Percentiles rank a stretch among this genome's conserved stretches.
These are phyloP conservation scores for Goffeauzyma gilvescens DNA, from an alignment of 768 basidiomycete genomes.

Conservation along the genomic window DNA sequence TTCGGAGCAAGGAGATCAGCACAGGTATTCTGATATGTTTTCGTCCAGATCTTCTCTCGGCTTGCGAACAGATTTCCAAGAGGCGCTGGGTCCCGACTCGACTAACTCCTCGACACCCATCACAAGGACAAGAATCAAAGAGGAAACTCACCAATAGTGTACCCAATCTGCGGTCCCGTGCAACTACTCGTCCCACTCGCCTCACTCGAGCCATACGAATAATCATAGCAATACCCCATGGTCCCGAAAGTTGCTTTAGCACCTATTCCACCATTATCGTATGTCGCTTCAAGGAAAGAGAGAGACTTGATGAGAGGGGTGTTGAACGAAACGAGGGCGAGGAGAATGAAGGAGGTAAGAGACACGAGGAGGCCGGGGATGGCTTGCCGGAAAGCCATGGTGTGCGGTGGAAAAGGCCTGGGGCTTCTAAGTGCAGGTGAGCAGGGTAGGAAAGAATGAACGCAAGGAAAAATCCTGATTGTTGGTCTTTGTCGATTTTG, in stretches of 20 bases:
- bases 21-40: no score
- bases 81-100: no score
- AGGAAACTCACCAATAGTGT: slow-evolving; percentile 54
- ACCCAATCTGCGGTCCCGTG: slow-evolving; percentile 64
- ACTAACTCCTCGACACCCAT: no score
- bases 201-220: slow-evolving; percentile 33
- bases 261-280: slow-evolving; percentile 18
- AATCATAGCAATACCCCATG: slow-evolving; percentile 63
- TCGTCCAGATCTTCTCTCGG: neutral
- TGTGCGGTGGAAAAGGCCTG: no score
- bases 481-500: no score
- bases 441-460: no score
- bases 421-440: no score
- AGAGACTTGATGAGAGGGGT: slow-evolving; percentile 76
- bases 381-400: slow-evolving; percentile 47
- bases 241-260: slow-evolving; percentile 70
- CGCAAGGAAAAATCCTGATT: no score
- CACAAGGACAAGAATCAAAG: slow-evolving; percentile 1
- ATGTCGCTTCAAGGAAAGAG: slow-evolving; percentile 49
- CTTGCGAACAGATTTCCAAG: no score
- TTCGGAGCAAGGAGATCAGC: neutral
- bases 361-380: slow-evolving; percentile 78
- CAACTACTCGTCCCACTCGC: slow-evolving; percentile 38
- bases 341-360: slow-evolving; percentile 53
- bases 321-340: slow-evolving; percentile 73